Base-by-base conservation (phyloP, 2,329 filamentous ascomycete species). In the Torrubiellomyces zombiae region DNA sequence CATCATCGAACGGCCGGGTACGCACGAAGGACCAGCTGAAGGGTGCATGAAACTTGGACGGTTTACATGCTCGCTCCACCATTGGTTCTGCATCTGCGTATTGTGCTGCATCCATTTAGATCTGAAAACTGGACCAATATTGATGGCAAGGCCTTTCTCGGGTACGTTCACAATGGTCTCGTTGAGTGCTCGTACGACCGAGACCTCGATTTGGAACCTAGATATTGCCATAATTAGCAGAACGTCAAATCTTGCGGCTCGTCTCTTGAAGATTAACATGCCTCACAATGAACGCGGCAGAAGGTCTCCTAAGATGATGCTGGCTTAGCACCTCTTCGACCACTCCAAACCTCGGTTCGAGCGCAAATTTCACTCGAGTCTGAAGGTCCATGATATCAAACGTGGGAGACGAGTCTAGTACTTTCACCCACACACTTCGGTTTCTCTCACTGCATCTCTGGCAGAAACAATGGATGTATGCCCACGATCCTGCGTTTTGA, bases 291-390 rank as follows among this genome's bases (percentile, higher is more conserved):
- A 49, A 45, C 1, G 28, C 28, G 16, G 29, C n/a, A n/a, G n/a
- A n/a, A n/a, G n/a, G n/a, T n/a, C n/a, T n/a, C n/a, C n/a, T n/a
- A n/a, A n/a, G n/a, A n/a, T n/a, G n/a, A n/a, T n/a, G n/a, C n/a
- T n/a, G n/a, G n/a, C n/a, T n/a, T n/a, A 31, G 37, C 8, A 47
- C 41, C 1, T 39, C 43, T 5, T 50, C 46, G 5, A 52, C 43
- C 2, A 25, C 17, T 3, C 48, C 48, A 24, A 44, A 51, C 5
- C 36, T 29, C 11, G 17, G 30, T 8, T 33, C 24, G 5, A 51
- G 20, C 7, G 41, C 48, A 26, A 25, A 33, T n/a, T 42, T 48
- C 24, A 51, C 28, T n/a, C 42, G 38, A 5, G 36, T 24, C 18
- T 40, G 36, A 10, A 45, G 16, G 1, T 51, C 47, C 13, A 30